A percentile compares a stretch with the other conserved stretches of the same genome.
Conservation (phyloP, 441 rosid species). For the Aquilaria agallochum region DNA sequence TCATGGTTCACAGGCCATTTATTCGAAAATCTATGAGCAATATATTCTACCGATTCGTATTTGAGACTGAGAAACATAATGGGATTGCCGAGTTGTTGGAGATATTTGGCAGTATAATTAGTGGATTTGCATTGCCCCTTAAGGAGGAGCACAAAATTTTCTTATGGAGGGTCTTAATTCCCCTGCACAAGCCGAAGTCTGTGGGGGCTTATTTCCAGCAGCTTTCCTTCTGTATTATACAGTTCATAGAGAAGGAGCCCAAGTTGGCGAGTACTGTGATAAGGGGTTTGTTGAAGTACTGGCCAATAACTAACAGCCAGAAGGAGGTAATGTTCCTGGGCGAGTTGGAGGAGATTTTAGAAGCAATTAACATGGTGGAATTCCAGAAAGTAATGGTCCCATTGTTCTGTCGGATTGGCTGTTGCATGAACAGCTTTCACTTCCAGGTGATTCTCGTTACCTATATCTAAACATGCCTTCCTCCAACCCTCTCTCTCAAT, state of each 20-base stretch:
- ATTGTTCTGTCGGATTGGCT: constrained; percentile 69
- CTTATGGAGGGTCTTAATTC: constrained; percentile 77
- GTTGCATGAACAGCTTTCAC: constrained; percentile 78
- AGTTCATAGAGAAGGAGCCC: constrained; percentile 81
- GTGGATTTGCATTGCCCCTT: constrained; percentile 85
- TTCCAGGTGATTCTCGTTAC: constrained; percentile 57
- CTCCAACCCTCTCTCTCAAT: background rate
- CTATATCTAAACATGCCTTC: too few species aligned
- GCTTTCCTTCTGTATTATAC: constrained; percentile 66
- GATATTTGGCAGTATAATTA: constrained; percentile 79
- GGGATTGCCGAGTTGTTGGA: constrained; percentile 88
- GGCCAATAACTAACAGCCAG: constrained; percentile 88
- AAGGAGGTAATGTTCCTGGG: constrained; percentile 90
- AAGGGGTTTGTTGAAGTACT: constrained; percentile 71
- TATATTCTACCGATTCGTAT: constrained; percentile 69
- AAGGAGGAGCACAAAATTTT: constrained; percentile 92
- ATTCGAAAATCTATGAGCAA: constrained; percentile 73
- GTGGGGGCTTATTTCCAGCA: constrained; percentile 77
- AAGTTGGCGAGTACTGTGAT: constrained; percentile 59
- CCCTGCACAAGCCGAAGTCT: constrained; percentile 82
- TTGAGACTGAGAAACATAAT: constrained; percentile 77
- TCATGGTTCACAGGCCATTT: constrained; percentile 93
- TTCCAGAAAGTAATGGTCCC: constrained; percentile 77
- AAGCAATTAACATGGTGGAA: constrained; percentile 61
- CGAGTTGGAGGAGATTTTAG: constrained; percentile 82